phyloP scores from a whole-genome alignment of 495 filamentous ascomycete genomes.

The Thozetella sp. region DNA sequence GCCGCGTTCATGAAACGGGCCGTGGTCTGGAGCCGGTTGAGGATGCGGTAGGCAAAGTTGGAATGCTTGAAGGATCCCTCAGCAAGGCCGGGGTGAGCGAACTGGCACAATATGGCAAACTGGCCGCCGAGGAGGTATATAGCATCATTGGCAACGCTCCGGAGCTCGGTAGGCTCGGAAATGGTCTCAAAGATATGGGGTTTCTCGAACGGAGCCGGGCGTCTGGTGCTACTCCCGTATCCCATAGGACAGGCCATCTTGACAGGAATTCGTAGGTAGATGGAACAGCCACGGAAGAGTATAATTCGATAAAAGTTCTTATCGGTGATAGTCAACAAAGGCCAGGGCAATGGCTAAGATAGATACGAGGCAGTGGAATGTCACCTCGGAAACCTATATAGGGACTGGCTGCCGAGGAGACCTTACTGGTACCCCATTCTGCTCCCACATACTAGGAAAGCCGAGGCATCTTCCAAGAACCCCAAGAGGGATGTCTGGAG shows the following conservation, averaged over 20 bases:
- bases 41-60: slow-evolving; percentile 40
- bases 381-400: too few species aligned
- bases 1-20: slow-evolving; percentile 46
- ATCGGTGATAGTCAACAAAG: too few species aligned
- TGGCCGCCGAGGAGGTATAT: slow-evolving; percentile 9
- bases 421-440: too few species aligned
- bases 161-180: slow-evolving; percentile 4
- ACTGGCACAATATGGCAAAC: slow-evolving; percentile 12
- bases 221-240: not conserved
- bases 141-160: not conserved
- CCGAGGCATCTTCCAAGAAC: too few species aligned
- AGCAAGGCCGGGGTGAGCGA: slow-evolving; percentile 12
- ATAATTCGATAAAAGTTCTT: too few species aligned
- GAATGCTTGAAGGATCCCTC: slow-evolving; percentile 25
- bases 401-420: too few species aligned
- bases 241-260: not conserved
- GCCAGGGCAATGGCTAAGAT: too few species aligned
- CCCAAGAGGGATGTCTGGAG: too few species aligned
- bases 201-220: slow-evolving; percentile 1
- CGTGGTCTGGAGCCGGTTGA: slow-evolving; percentile 41
- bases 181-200: slow-evolving; percentile 9
- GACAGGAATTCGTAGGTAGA: too few species aligned
- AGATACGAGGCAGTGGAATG: too few species aligned
- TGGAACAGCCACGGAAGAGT: too few species aligned
- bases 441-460: too few species aligned